Conservation (phyloP, 176 grass and related monocot species). For the Calamus simplicifolius region DNA sequence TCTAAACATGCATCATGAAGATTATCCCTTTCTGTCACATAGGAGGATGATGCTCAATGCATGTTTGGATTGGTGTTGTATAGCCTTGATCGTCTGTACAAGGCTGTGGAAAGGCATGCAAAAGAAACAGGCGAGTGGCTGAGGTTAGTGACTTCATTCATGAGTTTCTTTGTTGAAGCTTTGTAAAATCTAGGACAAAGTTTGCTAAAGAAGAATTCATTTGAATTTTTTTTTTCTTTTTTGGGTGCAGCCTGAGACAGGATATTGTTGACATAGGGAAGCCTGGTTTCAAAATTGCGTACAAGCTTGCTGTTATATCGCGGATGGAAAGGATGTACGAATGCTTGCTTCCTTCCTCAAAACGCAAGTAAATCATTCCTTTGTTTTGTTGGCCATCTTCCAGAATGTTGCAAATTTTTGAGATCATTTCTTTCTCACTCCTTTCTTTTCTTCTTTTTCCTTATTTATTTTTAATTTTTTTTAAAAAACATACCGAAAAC, state of each 20-base stretch:
- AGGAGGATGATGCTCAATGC: conserved; percentile 66
- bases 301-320: conserved; percentile 51
- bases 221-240: conserved; percentile 12
- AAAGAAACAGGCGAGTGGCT: conserved; percentile 84
- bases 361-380: conserved; percentile 18
- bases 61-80: conserved; percentile 73
- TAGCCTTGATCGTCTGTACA: conserved; percentile 69
- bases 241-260: conserved; percentile 50
- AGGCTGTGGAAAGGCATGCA: conserved; percentile 73
- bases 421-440: too few relatives aligned
- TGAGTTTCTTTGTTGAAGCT: too few relatives aligned
- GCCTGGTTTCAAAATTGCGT: conserved; percentile 37
- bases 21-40: conserved; percentile 19
- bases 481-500: too few relatives aligned
- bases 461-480: too few relatives aligned
- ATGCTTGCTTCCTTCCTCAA: conserved; percentile 63
- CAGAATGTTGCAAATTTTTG: too few relatives aligned
- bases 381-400: background rate
- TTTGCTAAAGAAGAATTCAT: background rate
- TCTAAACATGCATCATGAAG: background rate
- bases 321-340: conserved; percentile 69
- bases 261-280: conserved; percentile 79
- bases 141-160: conserved; percentile 31
- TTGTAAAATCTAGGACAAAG: background rate
- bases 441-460: too few relatives aligned